A percentile compares a stretch with the other conserved stretches of the same genome.
Conservation (phyloP, 2,329 filamentous ascomycete species). For the Fusarium dlaminii region DNA sequence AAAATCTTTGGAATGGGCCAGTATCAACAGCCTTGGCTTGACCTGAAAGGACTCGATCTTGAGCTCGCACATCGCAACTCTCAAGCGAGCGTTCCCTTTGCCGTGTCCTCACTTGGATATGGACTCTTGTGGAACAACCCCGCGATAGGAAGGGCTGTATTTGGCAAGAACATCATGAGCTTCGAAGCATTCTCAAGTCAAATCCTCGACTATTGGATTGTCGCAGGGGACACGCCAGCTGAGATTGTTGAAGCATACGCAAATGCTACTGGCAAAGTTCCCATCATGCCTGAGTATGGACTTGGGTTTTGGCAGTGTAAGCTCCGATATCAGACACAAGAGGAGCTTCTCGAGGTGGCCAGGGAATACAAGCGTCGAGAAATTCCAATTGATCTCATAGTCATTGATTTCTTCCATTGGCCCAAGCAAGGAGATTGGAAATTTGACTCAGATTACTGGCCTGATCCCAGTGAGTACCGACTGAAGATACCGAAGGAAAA, state of each 20-base stretch:
- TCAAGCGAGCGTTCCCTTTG: conserved; percentile 72
- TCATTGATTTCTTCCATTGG: conserved; percentile 76
- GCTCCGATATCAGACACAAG: conserved; percentile 71
- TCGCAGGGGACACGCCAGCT: conserved; percentile 64
- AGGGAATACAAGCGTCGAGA: conserved; percentile 65
- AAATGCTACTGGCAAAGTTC: conserved; percentile 64
- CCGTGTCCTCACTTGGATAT: conserved; percentile 67
- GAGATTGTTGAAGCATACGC: conserved; percentile 67
- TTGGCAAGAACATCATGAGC: conserved; percentile 68
- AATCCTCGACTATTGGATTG: conserved; percentile 71
- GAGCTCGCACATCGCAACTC: conserved; percentile 74
- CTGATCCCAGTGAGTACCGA: conserved; percentile 62
- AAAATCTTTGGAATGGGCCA: conserved; percentile 76
- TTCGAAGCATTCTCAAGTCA: conserved; percentile 70
- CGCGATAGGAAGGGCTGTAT: conserved; percentile 66
- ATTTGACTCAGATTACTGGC: conserved; percentile 72
- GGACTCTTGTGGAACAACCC: conserved; percentile 75
- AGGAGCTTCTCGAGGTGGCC: conserved; percentile 68
- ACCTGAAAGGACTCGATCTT: conserved; percentile 69
- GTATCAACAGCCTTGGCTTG: conserved; percentile 71
- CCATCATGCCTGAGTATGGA: conserved; percentile 75
- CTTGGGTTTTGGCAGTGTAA: conserved; percentile 77
- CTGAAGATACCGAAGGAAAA: too few species aligned
- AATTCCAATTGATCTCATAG: conserved; percentile 71
- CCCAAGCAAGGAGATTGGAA: conserved; percentile 73